These are phyloP conservation scores for Geotrichum macrosporum DNA, from an alignment of 1,139 yeast genomes.

Conservation along the genomic window DNA sequence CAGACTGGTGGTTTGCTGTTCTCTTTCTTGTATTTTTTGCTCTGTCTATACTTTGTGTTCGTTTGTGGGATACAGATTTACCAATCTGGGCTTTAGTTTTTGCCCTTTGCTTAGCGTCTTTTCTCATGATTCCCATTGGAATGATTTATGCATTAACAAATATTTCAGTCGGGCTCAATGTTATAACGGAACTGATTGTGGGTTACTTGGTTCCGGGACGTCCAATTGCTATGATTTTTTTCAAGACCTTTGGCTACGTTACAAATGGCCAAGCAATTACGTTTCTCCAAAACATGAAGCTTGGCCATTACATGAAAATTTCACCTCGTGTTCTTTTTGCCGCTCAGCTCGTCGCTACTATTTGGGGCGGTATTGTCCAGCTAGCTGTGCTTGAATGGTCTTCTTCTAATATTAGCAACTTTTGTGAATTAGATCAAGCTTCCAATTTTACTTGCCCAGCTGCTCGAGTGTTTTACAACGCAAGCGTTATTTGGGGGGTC, in stretches of 20 bases:
- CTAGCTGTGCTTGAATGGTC: slow-evolving; percentile 48
- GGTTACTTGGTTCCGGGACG: slow-evolving; percentile 64
- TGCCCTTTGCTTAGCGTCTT: slow-evolving; percentile 48
- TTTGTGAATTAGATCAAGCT: slow-evolving; percentile 48
- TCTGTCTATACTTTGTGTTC: slow-evolving; percentile 48
- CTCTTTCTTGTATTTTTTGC: slow-evolving; percentile 48
- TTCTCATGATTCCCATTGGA: slow-evolving; percentile 55
- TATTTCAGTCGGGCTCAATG: slow-evolving; percentile 52
- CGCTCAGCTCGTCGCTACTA: slow-evolving; percentile 45
- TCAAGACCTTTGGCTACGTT: slow-evolving; percentile 58
- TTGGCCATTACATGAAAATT: slow-evolving; percentile 59
- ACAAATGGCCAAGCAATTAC: slow-evolving; percentile 56
- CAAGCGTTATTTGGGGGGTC: slow-evolving; percentile 63
- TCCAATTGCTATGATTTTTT: slow-evolving; percentile 57
- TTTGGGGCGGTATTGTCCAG: slow-evolving; percentile 39
- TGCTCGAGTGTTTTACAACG: slow-evolving; percentile 48
- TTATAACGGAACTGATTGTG: slow-evolving; percentile 56
- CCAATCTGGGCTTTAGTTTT: slow-evolving; percentile 53
- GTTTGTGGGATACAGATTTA: slow-evolving; percentile 42
- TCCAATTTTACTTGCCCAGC: slow-evolving; percentile 49
- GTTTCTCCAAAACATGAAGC: slow-evolving; percentile 55
- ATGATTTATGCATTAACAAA: slow-evolving; percentile 55
- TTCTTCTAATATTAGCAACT: slow-evolving; percentile 42
- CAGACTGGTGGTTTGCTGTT: slow-evolving; percentile 61
- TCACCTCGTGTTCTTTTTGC: slow-evolving; percentile 59